A percentile compares a stretch with the other conserved stretches of the same genome.
Conservation (phyloP, 1,284 basidiomycete genomes). For the Cutaneotrichosporon mucoides region DNA sequence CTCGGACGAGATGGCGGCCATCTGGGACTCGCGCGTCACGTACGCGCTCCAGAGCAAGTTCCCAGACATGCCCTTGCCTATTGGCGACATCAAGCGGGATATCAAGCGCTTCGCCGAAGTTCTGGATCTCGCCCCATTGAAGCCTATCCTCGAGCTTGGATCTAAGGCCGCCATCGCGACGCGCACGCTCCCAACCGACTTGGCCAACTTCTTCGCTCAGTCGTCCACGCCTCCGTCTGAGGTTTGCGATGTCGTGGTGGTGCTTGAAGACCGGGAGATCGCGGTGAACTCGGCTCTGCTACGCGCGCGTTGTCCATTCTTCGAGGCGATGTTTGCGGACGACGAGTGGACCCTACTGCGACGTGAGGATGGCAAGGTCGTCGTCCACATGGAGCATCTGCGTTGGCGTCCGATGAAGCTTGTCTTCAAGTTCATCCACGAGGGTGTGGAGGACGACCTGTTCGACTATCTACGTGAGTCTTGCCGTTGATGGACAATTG, state of each 20-base stretch:
- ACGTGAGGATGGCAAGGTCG: conserved; percentile 56
- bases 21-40: conserved; percentile 78
- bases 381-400: conserved; percentile 69
- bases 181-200: conserved; percentile 37
- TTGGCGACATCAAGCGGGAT: conserved; percentile 60
- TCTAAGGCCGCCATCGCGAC: conserved; percentile 37
- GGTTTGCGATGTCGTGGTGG: conserved; percentile 65
- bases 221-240: conserved; percentile 33
- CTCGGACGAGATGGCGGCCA: conserved; percentile 71
- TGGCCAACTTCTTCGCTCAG: conserved; percentile 47
- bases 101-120: conserved; percentile 57
- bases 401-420: conserved; percentile 70
- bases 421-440: conserved; percentile 75
- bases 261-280: conserved; percentile 66
- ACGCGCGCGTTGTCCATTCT: conserved; percentile 78
- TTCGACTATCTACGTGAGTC: conserved; percentile 68
- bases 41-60: conserved; percentile 54
- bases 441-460: conserved; percentile 66
- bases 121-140: conserved; percentile 50
- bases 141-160: conserved; percentile 35
- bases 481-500: neutral
- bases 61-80: conserved; percentile 50
- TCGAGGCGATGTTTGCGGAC: conserved; percentile 79
- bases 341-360: conserved; percentile 71
- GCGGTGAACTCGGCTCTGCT: conserved; percentile 70